These are phyloP conservation scores for fission yeast (Schizosaccharomyces pombe) DNA, from an alignment of 805 yeast species.

Conservation along the genomic window ASM294v3 CU329670.1:681001-681500, in stretches of 20 bases:
- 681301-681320: neutral
- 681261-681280: neutral
- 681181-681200: neutral
- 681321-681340: neutral
- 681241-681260: neutral
- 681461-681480: neutral
- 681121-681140: neutral
- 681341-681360: neutral
- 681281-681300: neutral
- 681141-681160: neutral
- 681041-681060: neutral
- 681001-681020: neutral
- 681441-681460: neutral
- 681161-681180: neutral
- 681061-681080: neutral
- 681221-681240: neutral
- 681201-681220: neutral
- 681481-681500: neutral
- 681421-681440: neutral
- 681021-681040: neutral
- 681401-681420: neutral
- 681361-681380: neutral
- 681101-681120: neutral
- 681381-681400: neutral
- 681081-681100: neutral